Evolutionary conservation across 306 rosid genomes (phyloP), one percentile per base, ranked within the genome.

Genomic region (Vigna mungo): DNA sequence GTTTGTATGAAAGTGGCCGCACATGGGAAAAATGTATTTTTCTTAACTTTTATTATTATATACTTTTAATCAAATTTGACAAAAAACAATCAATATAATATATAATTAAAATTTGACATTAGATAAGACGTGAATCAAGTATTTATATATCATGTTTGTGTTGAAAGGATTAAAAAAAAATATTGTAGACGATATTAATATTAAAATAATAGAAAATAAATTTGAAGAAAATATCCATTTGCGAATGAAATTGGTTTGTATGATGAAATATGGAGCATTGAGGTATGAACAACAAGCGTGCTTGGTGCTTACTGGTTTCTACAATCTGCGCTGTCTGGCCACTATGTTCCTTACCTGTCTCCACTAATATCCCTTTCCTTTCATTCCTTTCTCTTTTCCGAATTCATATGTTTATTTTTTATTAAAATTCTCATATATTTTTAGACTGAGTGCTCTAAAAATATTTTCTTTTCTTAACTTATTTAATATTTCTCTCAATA

Each of bases 211-310:
- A n/a, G 41, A 6, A 39, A 41, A 52, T n/a, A 60, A 60, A 44
- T 44, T 10, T 11, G 0, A 34, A 34, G 37, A 34, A 34, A 34
- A 5, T 6, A 34, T 34, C 1, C 6, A 34, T 34, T 5, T 34
- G 14, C 34, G 0, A 46, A 68, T 46, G 30, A 9, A 41, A 41
- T 56, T 68, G 2, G 37, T 34, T 5, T 30, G 9, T 39, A 67
- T 17, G 44, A 9, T 41, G 61, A 75, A 80, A 63, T 37, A 30
- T 37, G 68, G 58, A 46, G 85, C 76, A 66, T 58, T 75, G 81
- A 68, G 60, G 3, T 49, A 81, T 81, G 2, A 48, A 37, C 41
- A 43, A 71, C 63, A 80, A 76, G 86, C 89, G 89, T 83, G 89
- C 76, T 75, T 65, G 77, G 88, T 81, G 88, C 18, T 67, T 73